A percentile compares a stretch with the other conserved stretches of the same genome.
These are phyloP conservation scores for Exophiala phaeomuriformis DNA, from an alignment of 2,329 filamentous ascomycete species.

Conservation along the genomic window DNA sequence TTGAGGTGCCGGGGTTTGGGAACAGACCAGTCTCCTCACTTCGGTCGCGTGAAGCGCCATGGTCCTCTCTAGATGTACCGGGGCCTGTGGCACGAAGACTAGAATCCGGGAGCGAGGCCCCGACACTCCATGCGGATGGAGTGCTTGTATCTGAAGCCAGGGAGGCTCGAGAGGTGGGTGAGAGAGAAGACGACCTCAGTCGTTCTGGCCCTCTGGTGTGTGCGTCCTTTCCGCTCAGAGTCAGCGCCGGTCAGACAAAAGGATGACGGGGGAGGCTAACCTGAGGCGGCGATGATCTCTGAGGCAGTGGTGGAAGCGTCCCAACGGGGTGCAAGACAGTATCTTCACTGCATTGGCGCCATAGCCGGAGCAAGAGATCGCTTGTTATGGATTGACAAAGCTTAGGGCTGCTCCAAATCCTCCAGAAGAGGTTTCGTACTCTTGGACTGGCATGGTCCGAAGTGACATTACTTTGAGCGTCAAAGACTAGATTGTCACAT, in stretches of 20 bases:
- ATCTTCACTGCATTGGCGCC: conserved; percentile 27
- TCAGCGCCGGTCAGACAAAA: neutral
- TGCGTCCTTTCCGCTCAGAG: neutral
- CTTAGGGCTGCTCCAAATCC: conserved; percentile 41
- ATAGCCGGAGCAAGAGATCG: conserved; percentile 37
- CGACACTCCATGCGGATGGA: conserved; percentile 22
- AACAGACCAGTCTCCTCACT: neutral
- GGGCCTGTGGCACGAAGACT: conserved; percentile 1
- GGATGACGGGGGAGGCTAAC: neutral
- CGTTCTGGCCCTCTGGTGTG: conserved; percentile 1
- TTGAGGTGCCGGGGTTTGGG: neutral
- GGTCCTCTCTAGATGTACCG: neutral
- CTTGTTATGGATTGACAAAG: conserved; percentile 35
- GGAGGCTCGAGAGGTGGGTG: conserved; percentile 2
- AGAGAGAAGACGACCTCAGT: conserved; percentile 8
- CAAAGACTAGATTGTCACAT: conserved; percentile 37
- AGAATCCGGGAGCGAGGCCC: conserved; percentile 20
- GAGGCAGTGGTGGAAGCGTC: conserved; percentile 3
- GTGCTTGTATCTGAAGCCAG: conserved; percentile 22
- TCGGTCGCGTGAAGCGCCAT: neutral
- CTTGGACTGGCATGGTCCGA: conserved; percentile 37
- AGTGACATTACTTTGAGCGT: conserved; percentile 39
- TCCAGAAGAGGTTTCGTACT: conserved; percentile 49
- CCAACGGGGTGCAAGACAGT: conserved; percentile 37
- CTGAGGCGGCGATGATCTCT: neutral